phyloP scores from a whole-genome alignment of 768 basidiomycete species.

The Termitomyces sp. region DNA sequence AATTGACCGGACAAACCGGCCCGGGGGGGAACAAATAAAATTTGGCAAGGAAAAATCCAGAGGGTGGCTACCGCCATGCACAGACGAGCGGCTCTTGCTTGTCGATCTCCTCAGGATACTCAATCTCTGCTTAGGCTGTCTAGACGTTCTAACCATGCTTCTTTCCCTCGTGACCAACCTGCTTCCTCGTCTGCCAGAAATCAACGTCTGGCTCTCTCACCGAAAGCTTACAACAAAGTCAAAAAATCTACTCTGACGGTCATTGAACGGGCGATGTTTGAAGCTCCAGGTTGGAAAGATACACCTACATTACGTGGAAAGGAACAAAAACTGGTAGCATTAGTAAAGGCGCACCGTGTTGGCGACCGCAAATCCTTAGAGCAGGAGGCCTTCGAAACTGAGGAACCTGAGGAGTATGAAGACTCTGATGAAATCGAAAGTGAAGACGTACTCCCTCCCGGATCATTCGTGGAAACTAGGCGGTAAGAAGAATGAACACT shows the following conservation, averaged over 20 bases:
- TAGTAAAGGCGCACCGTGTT: constrained; percentile 8
- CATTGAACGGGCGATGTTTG: constrained; percentile 25
- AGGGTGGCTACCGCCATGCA: constrained; percentile 2
- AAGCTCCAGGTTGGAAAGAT: constrained; percentile 30
- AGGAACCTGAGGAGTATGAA: neutral
- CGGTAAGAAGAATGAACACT: constrained; percentile 27
- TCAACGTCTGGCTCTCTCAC: neutral
- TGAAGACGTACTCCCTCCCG: constrained; percentile 25
- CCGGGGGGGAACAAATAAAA: constrained; percentile 11
- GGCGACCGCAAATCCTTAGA: constrained; percentile 10
- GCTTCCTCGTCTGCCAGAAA: neutral
- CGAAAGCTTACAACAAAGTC: constrained; percentile 10
- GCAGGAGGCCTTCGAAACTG: constrained; percentile 12
- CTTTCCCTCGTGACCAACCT: neutral
- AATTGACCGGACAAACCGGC: constrained; percentile 11
- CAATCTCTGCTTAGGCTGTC: neutral
- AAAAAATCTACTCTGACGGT: constrained; percentile 23
- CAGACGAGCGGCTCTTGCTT: constrained; percentile 4
- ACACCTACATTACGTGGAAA: constrained; percentile 29
- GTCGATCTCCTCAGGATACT: neutral
- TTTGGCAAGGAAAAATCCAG: neutral
- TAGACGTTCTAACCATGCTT: neutral
- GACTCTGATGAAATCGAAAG: constrained; percentile 13
- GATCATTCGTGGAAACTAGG: constrained; percentile 49
- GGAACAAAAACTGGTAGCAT: constrained; percentile 28